These are phyloP conservation scores for Trichomonascus vanleenenianus DNA, from an alignment of 805 yeast genomes.

Conservation along the genomic window DNA sequence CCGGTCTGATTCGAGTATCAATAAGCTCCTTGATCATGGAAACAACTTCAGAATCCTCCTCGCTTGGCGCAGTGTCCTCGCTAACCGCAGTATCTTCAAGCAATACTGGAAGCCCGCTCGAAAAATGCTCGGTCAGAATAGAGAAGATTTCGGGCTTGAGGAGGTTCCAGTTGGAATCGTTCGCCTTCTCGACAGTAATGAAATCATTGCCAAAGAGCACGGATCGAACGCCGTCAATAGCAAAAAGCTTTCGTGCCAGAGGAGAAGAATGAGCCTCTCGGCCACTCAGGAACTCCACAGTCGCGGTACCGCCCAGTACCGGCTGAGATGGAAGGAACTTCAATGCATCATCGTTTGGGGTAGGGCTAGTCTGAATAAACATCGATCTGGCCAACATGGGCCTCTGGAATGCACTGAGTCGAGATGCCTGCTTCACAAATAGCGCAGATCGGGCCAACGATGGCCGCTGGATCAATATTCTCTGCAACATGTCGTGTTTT, in stretches of 20 bases:
- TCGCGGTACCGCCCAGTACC: slow-evolving; percentile 48
- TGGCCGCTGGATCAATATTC: too few species aligned
- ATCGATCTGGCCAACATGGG: slow-evolving; percentile 12
- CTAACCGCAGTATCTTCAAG: slow-evolving; percentile 31
- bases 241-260: slow-evolving; percentile 63
- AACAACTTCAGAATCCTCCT: slow-evolving; percentile 72
- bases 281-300: slow-evolving; percentile 60
- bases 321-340: slow-evolving; percentile 72
- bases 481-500: too few species aligned
- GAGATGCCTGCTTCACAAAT: too few species aligned
- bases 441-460: too few species aligned
- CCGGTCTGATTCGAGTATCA: slow-evolving; percentile 93
- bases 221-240: slow-evolving; percentile 67
- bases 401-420: not conserved
- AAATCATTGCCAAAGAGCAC: slow-evolving; percentile 79
- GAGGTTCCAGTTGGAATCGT: slow-evolving; percentile 60
- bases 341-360: slow-evolving; percentile 81
- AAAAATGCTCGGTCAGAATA: slow-evolving; percentile 38
- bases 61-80: slow-evolving; percentile 40
- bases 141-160: slow-evolving; percentile 55
- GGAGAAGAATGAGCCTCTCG: slow-evolving; percentile 73
- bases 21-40: slow-evolving; percentile 87
- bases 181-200: slow-evolving; percentile 66
- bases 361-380: slow-evolving; percentile 68
- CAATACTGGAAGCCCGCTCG: slow-evolving; percentile 46